Conservation (phyloP, 2,329 filamentous ascomycete species). For the Hymenoscyphus albidus region DNA sequence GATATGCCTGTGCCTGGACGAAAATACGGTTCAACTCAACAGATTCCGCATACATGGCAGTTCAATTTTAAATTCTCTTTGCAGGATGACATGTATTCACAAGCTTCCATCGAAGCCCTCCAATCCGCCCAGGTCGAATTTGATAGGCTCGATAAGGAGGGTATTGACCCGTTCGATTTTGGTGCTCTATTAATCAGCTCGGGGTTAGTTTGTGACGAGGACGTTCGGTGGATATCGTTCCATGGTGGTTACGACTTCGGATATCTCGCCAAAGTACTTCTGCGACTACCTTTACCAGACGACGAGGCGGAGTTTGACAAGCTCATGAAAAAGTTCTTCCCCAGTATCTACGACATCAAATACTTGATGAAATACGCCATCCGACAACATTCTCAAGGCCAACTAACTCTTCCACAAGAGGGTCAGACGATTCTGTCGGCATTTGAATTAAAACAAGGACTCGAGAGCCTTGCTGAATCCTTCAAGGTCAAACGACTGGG, state of each 20-base stretch:
- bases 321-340: conserved; percentile 89
- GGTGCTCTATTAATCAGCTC: conserved; percentile 87
- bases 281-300: conserved; percentile 76
- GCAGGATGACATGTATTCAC: conserved; percentile 95
- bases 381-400: conserved; percentile 61
- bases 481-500: conserved; percentile 87
- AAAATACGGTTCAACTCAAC: conserved; percentile 43
- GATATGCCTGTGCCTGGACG: conserved; percentile 40
- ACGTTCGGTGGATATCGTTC: conserved; percentile 95
- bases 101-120: conserved; percentile 88
- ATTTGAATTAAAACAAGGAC: conserved; percentile 83
- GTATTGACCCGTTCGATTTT: conserved; percentile 87
- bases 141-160: conserved; percentile 73
- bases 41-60: conserved; percentile 89
- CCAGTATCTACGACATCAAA: conserved; percentile 91
- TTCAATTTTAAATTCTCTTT: conserved; percentile 98
- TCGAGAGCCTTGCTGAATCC: conserved; percentile 91
- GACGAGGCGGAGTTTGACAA: conserved; percentile 87
- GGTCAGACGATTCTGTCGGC: conserved; percentile 70
- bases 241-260: conserved; percentile 98
- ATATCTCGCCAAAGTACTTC: conserved; percentile 91
- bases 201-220: conserved; percentile 79
- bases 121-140: conserved; percentile 94
- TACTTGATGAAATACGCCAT: conserved; percentile 91
- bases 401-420: conserved; percentile 59